Evolutionary conservation across 2,329 filamentous ascomycete genomes (phyloP), one percentile per base, ranked within the genome.

Genomic region (Neopestalotiopsis rosae): DNA sequence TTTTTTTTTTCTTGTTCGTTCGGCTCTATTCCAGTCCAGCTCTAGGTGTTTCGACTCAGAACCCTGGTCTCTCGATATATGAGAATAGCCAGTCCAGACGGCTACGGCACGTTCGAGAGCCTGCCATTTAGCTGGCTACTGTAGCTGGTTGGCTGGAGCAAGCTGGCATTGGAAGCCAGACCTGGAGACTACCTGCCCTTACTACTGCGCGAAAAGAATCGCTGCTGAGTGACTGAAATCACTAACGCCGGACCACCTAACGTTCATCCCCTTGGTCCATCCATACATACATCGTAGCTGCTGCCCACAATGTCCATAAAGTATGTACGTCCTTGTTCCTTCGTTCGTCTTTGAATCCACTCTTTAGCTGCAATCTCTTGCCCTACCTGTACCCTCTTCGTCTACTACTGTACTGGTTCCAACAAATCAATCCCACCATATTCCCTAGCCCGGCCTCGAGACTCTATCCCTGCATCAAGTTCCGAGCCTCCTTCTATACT

Each of bases 291-390:
- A 28, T 28, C 24, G 24, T 28, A 52, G 45, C n/a, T n/a, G 73
- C 76, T 72, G 67, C 61, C 69, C 71, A 76, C 75, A 76, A 82
- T 82, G 81, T 82, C 81, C 77, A 81, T 82, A 78, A 82, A 78
- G 77, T 78, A 78, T 72, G 75, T 75, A 71, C 58, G 71, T 62
- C 20, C 72, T 75, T 72, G 75, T 70, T 76, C 66, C 72, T 72
- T 74, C 69, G 72, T 73, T 70, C 69, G 68, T 72, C 71, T 61
- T 65, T 69, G 67, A 69, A 67, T 62, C 69, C 66, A 72, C 61
- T 61, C 34, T 67, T 28, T 68, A 20, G 64, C 68, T 63, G 66
- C 67, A 56, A 52, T 68, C 67, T 59, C 63, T 52, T 63, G 66
- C 66, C 65, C 61, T 58, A 58, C 61, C 64, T 61, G 57, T 67